These are phyloP conservation scores for Aspergillus phoenicis DNA, from an alignment of 2,329 filamentous ascomycete species.

Conservation along the genomic window DNA sequence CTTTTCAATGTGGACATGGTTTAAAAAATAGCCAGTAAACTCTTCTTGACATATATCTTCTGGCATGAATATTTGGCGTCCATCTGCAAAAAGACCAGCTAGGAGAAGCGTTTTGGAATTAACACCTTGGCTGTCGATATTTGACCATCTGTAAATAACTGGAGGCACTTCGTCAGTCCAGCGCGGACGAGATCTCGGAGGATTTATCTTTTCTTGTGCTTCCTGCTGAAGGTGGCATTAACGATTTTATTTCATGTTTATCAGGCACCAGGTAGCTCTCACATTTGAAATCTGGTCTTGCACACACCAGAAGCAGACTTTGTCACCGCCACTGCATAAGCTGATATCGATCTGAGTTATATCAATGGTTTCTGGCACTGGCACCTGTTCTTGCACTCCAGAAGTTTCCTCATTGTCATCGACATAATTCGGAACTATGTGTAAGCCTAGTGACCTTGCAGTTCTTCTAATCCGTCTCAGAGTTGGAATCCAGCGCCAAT, in stretches of 20 bases:
- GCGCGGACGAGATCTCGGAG: neutral
- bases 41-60: constrained; percentile 16
- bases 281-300: neutral
- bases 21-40: constrained; percentile 26
- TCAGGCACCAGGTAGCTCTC: too few species aligned
- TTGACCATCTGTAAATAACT: constrained; percentile 40
- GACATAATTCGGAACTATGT: constrained; percentile 9
- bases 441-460: constrained; percentile 11
- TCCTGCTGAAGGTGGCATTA: neutral
- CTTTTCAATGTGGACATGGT: constrained; percentile 28
- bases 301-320: constrained; percentile 3
- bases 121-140: constrained; percentile 33
- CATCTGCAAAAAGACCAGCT: constrained; percentile 30
- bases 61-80: constrained; percentile 12
- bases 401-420: constrained; percentile 16
- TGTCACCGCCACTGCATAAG: neutral
- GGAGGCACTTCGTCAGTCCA: constrained; percentile 22
- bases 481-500: constrained; percentile 19
- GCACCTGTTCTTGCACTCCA: neutral
- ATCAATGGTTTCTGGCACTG: neutral
- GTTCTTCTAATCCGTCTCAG: constrained; percentile 19
- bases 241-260: neutral
- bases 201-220: neutral
- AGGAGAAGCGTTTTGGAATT: constrained; percentile 29
- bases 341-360: neutral